A percentile compares a stretch with the other conserved stretches of the same genome.
Evolutionary conservation across 108 stramenopile genomes (phyloP).

Genomic region (Skeletonema menzelii): DNA sequence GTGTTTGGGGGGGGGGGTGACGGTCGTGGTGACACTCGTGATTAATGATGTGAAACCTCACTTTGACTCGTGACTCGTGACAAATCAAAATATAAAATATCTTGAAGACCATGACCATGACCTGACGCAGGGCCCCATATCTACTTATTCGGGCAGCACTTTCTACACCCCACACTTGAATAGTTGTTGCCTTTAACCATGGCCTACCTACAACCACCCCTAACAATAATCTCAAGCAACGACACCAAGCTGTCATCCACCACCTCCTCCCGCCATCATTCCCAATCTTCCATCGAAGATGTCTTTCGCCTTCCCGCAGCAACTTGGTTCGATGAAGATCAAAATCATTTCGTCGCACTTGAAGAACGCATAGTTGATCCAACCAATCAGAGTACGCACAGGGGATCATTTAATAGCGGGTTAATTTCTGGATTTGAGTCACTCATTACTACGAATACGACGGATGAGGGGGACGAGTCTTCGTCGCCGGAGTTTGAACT

Average conservation of each 20-base stretch:
- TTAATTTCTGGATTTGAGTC: neutral
- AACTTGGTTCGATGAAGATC: slow-evolving; percentile 46
- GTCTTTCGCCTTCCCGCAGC: slow-evolving; percentile 24
- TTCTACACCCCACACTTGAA: neutral
- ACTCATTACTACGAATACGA: neutral
- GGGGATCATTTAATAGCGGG: neutral
- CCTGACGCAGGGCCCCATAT: too few species aligned
- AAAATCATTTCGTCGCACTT: slow-evolving; percentile 33
- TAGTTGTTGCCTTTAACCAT: neutral
- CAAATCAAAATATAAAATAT: too few species aligned
- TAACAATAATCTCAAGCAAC: slow-evolving; percentile 30
- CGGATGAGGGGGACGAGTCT: neutral
- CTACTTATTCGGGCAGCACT: too few species aligned
- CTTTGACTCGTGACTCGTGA: too few species aligned
- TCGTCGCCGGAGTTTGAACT: neutral
- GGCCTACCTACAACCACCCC: slow-evolving; percentile 31
- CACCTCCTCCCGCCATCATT: neutral
- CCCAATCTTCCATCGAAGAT: neutral
- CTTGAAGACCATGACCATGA: too few species aligned
- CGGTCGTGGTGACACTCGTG: too few species aligned
- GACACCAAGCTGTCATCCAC: neutral
- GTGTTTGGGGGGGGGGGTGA: too few species aligned
- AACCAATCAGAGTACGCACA: too few species aligned
- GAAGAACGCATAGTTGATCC: neutral
- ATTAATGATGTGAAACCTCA: too few species aligned